These are phyloP conservation scores for Pseudonectria foliicola DNA, from an alignment of 2,329 filamentous ascomycete species.

Conservation along the genomic window DNA sequence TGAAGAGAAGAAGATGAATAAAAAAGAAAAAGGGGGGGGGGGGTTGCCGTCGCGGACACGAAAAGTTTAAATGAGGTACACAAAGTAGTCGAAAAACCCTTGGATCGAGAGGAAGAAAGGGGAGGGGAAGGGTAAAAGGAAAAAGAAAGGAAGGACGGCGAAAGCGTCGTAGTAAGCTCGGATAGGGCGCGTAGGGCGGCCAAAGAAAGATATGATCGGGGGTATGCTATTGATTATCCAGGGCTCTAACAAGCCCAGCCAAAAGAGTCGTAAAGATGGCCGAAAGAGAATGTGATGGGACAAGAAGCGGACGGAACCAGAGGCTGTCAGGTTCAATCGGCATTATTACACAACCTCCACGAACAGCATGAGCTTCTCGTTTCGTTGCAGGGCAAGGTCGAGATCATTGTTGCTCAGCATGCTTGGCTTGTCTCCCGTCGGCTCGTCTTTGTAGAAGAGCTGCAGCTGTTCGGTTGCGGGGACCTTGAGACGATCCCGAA, in stretches of 20 bases:
- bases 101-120: conserved; percentile 21
- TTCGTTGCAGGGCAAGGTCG: conserved; percentile 70
- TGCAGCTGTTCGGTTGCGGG: conserved; percentile 60
- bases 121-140: conserved; percentile 9
- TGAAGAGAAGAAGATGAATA: neutral
- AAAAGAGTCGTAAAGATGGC: neutral
- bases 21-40: neutral
- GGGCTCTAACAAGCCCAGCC: neutral
- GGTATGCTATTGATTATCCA: neutral
- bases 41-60: neutral
- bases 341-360: conserved; percentile 45
- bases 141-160: neutral
- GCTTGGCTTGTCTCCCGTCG: conserved; percentile 64
- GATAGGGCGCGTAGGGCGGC: too few relatives aligned
- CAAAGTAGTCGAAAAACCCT: neutral
- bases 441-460: conserved; percentile 81
- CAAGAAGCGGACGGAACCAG: conserved; percentile 1
- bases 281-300: neutral
- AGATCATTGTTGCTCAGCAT: conserved; percentile 77
- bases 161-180: too few relatives aligned
- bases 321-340: conserved; percentile 1
- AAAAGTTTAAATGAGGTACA: neutral
- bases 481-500: conserved; percentile 76
- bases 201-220: neutral
- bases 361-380: conserved; percentile 79